These are phyloP conservation scores for Millerago galiae DNA, from an alignment of 805 yeast genomes.

Conservation along the genomic window DNA sequence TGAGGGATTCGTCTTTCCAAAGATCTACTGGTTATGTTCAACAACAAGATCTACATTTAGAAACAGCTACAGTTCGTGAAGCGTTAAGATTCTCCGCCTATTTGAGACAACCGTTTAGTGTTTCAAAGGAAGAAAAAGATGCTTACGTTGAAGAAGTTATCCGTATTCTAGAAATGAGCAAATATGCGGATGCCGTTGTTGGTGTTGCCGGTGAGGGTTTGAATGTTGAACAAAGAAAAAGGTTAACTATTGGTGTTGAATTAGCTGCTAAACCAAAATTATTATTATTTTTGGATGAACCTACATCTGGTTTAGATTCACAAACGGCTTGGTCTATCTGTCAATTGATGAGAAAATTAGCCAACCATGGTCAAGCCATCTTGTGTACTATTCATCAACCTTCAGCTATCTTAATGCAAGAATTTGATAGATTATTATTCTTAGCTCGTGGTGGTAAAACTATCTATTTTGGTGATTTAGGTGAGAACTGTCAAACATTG, in stretches of 20 bases:
- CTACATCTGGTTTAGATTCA: conserved; percentile 63
- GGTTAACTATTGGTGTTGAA: conserved; percentile 61
- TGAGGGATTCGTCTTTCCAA: conserved; percentile 55
- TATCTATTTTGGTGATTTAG: conserved; percentile 70
- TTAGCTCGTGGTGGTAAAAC: conserved; percentile 67
- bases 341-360: conserved; percentile 51
- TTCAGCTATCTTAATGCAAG: conserved; percentile 69
- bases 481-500: conserved; percentile 49
- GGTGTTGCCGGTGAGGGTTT: conserved; percentile 71
- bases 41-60: conserved; percentile 68
- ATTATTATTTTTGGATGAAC: conserved; percentile 57
- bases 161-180: conserved; percentile 53
- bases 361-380: conserved; percentile 56
- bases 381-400: conserved; percentile 81
- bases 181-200: conserved; percentile 65
- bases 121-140: conserved; percentile 49
- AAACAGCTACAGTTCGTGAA: conserved; percentile 67
- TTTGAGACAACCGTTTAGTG: conserved; percentile 54
- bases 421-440: conserved; percentile 70
- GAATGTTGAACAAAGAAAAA: conserved; percentile 59
- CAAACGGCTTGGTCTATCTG: conserved; percentile 65
- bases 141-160: conserved; percentile 62
- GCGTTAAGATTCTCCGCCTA: conserved; percentile 62
- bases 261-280: conserved; percentile 58
- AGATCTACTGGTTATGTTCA: conserved; percentile 54